Conservation (phyloP, 495 filamentous ascomycete genomes). For the Patellaria atrata region DNA sequence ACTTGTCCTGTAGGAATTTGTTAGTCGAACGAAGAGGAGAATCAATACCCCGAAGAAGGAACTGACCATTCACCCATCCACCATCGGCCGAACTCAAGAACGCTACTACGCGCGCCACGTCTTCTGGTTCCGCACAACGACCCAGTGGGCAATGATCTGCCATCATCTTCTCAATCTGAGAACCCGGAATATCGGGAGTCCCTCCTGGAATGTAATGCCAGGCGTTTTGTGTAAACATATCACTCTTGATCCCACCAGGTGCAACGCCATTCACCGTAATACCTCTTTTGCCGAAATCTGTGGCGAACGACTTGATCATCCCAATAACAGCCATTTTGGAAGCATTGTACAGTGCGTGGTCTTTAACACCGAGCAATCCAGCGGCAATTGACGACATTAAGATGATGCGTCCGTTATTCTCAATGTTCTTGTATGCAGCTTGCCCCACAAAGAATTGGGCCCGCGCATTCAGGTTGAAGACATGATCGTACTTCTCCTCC, state of each 20-base stretch:
- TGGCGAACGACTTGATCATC: constrained; percentile 60
- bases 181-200: constrained; percentile 26
- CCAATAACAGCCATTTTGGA: constrained; percentile 67
- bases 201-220: constrained; percentile 44
- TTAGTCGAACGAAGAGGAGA: background rate
- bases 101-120: constrained; percentile 44
- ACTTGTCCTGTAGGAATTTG: constrained; percentile 24
- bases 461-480: constrained; percentile 62
- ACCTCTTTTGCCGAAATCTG: constrained; percentile 55
- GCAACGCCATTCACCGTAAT: constrained; percentile 69
- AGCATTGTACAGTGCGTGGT: constrained; percentile 63
- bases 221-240: constrained; percentile 57
- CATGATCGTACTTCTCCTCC: constrained; percentile 57
- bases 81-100: constrained; percentile 41
- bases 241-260: constrained; percentile 63
- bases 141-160: constrained; percentile 35
- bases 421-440: constrained; percentile 54
- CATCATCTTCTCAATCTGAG: constrained; percentile 32
- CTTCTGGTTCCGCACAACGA: constrained; percentile 39
- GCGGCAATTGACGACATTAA: constrained; percentile 45
- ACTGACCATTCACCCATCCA: constrained; percentile 48
- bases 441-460: constrained; percentile 78
- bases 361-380: constrained; percentile 42
- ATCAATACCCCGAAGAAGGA: background rate
- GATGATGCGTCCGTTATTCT: constrained; percentile 52